Percentiles rank a stretch among this genome's conserved stretches.
Evolutionary conservation across 2,329 filamentous ascomycete genomes (phyloP).

Genomic region (Fusarium goolgardi): DNA sequence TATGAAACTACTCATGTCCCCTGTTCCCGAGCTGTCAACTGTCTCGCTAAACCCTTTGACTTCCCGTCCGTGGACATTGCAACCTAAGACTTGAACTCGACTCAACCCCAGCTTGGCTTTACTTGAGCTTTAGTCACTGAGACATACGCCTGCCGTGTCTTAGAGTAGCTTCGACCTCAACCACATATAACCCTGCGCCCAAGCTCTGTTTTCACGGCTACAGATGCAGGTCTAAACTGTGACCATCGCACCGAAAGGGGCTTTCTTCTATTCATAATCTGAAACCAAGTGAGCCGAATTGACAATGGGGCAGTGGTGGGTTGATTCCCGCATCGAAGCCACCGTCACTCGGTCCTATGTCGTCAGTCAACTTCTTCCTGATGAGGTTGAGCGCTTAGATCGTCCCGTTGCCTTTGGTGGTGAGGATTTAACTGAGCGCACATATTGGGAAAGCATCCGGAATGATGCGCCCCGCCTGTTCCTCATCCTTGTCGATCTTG

Average conservation of each 20-base stretch:
- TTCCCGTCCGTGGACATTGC: slow-evolving; percentile 15
- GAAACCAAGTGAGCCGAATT: slow-evolving; percentile 19
- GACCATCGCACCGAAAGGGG: slow-evolving; percentile 30
- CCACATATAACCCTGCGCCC: slow-evolving; percentile 15
- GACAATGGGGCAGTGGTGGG: slow-evolving; percentile 72
- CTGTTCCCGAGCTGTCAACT: slow-evolving; percentile 28
- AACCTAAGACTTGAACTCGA: slow-evolving; percentile 4
- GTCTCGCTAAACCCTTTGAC: slow-evolving; percentile 22
- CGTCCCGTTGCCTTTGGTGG: slow-evolving; percentile 71
- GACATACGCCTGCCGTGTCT: slow-evolving; percentile 11
- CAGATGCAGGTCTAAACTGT: slow-evolving; percentile 38
- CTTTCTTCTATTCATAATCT: slow-evolving; percentile 18
- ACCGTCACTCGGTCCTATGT: slow-evolving; percentile 77
- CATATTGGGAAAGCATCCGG: slow-evolving; percentile 83
- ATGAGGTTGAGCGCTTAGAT: slow-evolving; percentile 72
- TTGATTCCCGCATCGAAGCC: slow-evolving; percentile 73
- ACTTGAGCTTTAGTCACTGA: slow-evolving; percentile 3
- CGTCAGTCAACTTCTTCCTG: slow-evolving; percentile 70
- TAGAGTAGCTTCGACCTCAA: slow-evolving; percentile 17
- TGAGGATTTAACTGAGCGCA: slow-evolving; percentile 75
- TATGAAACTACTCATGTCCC: slow-evolving; percentile 45
- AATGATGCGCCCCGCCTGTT: slow-evolving; percentile 76
- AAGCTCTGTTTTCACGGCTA: slow-evolving; percentile 20
- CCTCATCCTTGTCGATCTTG: slow-evolving; percentile 76
- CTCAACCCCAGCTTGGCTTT: not conserved